phyloP scores from a whole-genome alignment of 2,329 filamentous ascomycete genomes.

The Leptographium lundbergii region DNA sequence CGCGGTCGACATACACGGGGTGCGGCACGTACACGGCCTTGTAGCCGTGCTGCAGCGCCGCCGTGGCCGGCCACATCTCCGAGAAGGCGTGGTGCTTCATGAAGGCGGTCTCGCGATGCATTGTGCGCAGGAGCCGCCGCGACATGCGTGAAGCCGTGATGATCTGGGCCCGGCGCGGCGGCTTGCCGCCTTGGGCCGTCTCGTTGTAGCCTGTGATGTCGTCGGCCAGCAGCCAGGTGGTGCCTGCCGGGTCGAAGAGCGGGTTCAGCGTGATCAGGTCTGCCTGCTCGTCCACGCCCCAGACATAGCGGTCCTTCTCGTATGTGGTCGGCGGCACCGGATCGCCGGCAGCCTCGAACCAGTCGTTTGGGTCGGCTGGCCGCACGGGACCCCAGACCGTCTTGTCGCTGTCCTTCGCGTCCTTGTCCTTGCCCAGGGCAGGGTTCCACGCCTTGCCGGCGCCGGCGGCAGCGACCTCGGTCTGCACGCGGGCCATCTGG shows the following conservation, averaged over 20 bases:
- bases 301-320: conserved; percentile 68
- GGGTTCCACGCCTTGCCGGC: conserved; percentile 56
- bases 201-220: conserved; percentile 79
- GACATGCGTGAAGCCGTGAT: conserved; percentile 81
- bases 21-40: conserved; percentile 90
- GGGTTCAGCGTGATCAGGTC: conserved; percentile 88
- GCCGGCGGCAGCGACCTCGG: conserved; percentile 53
- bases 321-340: conserved; percentile 57
- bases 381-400: conserved; percentile 77
- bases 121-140: conserved; percentile 62
- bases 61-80: conserved; percentile 90
- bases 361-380: conserved; percentile 53
- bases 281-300: conserved; percentile 84
- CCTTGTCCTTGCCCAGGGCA: conserved; percentile 26
- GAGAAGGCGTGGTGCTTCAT: conserved; percentile 85
- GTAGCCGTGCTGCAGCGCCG: conserved; percentile 79
- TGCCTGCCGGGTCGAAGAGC: conserved; percentile 79
- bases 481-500: conserved; percentile 63
- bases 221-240: conserved; percentile 69
- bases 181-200: conserved; percentile 33
- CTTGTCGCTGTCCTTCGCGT: conserved; percentile 31
- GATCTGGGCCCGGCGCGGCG: conserved; percentile 71
- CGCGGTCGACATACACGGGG: conserved; percentile 73
- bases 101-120: conserved; percentile 81
- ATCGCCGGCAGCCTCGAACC: conserved; percentile 61